A percentile compares a stretch with the other conserved stretches of the same genome.
These are phyloP conservation scores for Herpotrichia juniperi DNA, from an alignment of 2,329 filamentous ascomycete genomes.

Conservation along the genomic window DNA sequence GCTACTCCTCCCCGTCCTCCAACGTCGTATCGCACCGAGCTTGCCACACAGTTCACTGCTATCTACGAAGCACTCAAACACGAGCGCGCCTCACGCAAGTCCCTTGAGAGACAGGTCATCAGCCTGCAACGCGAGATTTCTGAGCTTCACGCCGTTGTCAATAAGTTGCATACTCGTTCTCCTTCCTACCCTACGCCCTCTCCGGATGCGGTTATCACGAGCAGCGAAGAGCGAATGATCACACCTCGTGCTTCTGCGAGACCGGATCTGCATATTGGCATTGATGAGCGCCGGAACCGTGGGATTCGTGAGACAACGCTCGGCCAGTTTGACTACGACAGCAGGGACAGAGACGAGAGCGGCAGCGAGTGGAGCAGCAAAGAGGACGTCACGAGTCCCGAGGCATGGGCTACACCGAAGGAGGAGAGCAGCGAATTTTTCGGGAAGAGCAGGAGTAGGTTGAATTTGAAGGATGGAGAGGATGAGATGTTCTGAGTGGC, in stretches of 20 bases:
- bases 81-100: conserved; percentile 41
- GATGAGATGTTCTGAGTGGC: conserved; percentile 16
- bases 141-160: conserved; percentile 35
- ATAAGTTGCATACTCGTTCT: conserved; percentile 29
- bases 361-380: conserved; percentile 17
- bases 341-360: conserved; percentile 14
- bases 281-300: background rate
- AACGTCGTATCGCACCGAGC: conserved; percentile 5
- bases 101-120: conserved; percentile 39
- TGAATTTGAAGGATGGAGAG: background rate
- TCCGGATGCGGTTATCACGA: conserved; percentile 32
- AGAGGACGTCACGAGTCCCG: conserved; percentile 36
- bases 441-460: conserved; percentile 2
- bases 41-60: conserved; percentile 22
- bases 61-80: conserved; percentile 33
- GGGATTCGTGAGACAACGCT: conserved; percentile 6
- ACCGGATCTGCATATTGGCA: conserved; percentile 7
- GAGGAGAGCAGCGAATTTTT: conserved; percentile 43
- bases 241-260: conserved; percentile 31
- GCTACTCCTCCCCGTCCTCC: conserved; percentile 3
- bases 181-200: conserved; percentile 41
- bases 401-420: conserved; percentile 45
- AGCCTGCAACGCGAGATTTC: conserved; percentile 38
- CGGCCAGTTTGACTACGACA: conserved; percentile 13
- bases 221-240: conserved; percentile 28